phyloP scores from a whole-genome alignment of 805 yeast species.

The Isabelozyma pseudorhagii region DNA sequence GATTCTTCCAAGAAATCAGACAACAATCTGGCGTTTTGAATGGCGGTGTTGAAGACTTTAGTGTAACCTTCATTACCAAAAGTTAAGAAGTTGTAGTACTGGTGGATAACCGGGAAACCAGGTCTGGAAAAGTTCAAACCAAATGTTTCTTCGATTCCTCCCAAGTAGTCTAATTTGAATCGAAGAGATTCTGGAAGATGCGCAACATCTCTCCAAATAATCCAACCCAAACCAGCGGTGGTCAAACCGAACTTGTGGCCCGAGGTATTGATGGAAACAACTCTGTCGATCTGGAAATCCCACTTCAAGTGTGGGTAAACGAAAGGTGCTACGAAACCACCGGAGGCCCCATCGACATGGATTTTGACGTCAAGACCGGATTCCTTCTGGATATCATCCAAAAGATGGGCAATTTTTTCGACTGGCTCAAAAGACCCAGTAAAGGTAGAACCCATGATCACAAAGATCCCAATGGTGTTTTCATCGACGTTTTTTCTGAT shows the following conservation, averaged over 20 bases:
- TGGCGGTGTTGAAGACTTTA: conserved; percentile 56
- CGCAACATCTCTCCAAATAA: conserved; percentile 67
- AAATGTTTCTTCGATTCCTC: conserved; percentile 85
- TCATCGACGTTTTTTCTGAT: conserved; percentile 73
- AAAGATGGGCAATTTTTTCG: conserved; percentile 51
- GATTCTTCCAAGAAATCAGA: conserved; percentile 62
- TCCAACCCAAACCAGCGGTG: conserved; percentile 92
- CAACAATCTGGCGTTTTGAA: conserved; percentile 70
- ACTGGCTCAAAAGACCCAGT: conserved; percentile 92
- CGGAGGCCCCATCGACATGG: conserved; percentile 93
- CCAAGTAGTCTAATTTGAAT: conserved; percentile 79
- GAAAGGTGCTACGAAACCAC: conserved; percentile 87
- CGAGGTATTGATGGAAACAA: conserved; percentile 80
- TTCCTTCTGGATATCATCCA: conserved; percentile 66
- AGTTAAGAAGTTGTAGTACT: conserved; percentile 74
- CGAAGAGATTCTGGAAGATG: conserved; percentile 68
- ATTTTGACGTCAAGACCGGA: conserved; percentile 71
- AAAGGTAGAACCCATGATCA: conserved; percentile 85
- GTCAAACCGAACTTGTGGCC: conserved; percentile 93
- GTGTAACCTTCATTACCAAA: conserved; percentile 73
- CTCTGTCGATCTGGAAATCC: conserved; percentile 81
- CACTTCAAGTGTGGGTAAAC: conserved; percentile 70
- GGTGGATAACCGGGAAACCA: conserved; percentile 86
- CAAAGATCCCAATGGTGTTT: conserved; percentile 89
- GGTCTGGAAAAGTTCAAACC: conserved; percentile 89